Evolutionary conservation across 2,329 filamentous ascomycete species (phyloP), one percentile per base, ranked within the genome.

Genomic region (Sphaerulina vaccinii): DNA sequence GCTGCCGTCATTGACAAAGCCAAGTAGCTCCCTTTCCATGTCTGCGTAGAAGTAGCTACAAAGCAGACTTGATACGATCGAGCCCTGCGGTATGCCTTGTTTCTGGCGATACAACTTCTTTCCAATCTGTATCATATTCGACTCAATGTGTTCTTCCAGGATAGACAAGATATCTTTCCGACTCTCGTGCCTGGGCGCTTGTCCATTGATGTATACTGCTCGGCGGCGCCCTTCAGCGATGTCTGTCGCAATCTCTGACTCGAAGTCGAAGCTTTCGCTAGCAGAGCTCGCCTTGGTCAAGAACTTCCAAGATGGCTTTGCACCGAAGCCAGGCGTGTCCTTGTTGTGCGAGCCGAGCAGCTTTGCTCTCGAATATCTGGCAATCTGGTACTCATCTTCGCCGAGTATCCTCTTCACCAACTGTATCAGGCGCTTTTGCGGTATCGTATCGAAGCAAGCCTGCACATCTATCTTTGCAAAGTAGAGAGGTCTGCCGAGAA

Each of bases 21-120:
- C 66, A 2, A 97, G 75, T 11, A 85, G 74, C 21, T 83, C 77
- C 5, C 72, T 71, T 69, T 99, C 93, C 1, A 97, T 80, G 56
- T 93, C 84, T 5, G 88, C 91, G 66, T 99, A 99, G 70, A 97
- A 96, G 71, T 95, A 92, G 71, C 90, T 97, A 76, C 93, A 97
- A 4, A 99, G 77, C 35, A 90, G 77, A 37, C 86, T 88, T 0
- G 91, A 96, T 4, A 99, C 68, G 1, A 96, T 80, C 0, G 91
- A 96, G 6, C 93, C 93, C 69, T 99, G 93, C 0, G 93, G 91
- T 33, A 99, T 97, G 11, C 93, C 93, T 18, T 80, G 75, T 68
- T 85, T 92, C 68, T 99, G 93, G 19, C 89, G 82, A 68, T 93
- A 96, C 68, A 85, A 90, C 60, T 86, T 88, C 72, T 90, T 92